Conservation (phyloP, 2,329 filamentous ascomycete genomes). For the Dothideomycetes sp. region DNA sequence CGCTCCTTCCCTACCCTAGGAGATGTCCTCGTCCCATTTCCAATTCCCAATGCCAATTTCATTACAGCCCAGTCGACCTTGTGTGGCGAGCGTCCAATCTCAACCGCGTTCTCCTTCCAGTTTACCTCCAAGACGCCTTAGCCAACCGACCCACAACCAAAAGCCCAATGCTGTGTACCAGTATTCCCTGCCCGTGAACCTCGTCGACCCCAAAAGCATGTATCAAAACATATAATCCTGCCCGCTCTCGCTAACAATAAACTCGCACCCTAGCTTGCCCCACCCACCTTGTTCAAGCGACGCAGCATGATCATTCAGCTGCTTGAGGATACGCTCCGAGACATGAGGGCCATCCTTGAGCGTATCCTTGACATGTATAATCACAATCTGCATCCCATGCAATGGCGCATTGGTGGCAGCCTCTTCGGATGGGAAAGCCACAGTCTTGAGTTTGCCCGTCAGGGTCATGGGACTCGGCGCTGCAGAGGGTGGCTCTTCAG, state of each 20-base stretch:
- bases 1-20: no score
- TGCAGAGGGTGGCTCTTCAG: conserved; percentile 2
- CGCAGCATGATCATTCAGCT: conserved; percentile 56
- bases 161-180: no score
- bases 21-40: no score
- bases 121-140: no score
- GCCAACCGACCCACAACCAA: no score
- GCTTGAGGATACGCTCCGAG: conserved; percentile 55
- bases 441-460: no score
- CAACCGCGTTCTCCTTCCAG: no score
- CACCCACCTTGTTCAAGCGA: conserved; percentile 34
- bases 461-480: neutral
- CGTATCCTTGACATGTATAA: conserved; percentile 91
- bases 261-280: conserved; percentile 62
- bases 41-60: no score
- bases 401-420: conserved; percentile 38
- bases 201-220: no score
- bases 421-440: neutral
- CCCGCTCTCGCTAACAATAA: conserved; percentile 58
- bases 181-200: no score
- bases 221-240: conserved; percentile 42
- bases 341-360: conserved; percentile 58
- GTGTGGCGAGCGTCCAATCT: no score
- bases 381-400: conserved; percentile 63
- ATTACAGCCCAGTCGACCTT: no score